phyloP scores from a whole-genome alignment of 352 stramenopile genomes.

The Halophytophthora batemanensis region DNA sequence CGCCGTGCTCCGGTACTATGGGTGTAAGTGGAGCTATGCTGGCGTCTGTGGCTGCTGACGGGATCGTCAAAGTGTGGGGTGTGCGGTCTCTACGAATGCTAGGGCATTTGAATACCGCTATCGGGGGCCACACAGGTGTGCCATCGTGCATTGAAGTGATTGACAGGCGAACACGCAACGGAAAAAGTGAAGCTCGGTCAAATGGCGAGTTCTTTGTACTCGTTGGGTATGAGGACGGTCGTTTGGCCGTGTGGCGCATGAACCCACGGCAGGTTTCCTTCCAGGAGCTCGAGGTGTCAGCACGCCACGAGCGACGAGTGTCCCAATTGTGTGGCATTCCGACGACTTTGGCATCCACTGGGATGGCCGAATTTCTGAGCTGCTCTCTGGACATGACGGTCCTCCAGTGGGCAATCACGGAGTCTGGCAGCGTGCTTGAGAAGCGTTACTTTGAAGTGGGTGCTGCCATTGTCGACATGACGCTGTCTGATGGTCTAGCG shows the following conservation, averaged over 20 bases:
- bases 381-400: constrained; percentile 66
- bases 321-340: constrained; percentile 26
- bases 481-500: constrained; percentile 21
- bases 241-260: constrained; percentile 37
- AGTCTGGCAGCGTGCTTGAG: constrained; percentile 30
- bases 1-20: constrained; percentile 5
- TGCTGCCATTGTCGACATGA: constrained; percentile 42
- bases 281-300: constrained; percentile 20
- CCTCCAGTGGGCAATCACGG: constrained; percentile 46
- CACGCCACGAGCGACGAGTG: constrained; percentile 44
- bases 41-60: constrained; percentile 46
- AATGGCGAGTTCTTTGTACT: constrained; percentile 6
- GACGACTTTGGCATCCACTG: not conserved
- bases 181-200: not conserved
- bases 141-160: constrained; percentile 42
- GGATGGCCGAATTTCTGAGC: constrained; percentile 29
- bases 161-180: not conserved
- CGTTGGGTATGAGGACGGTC: constrained; percentile 60
- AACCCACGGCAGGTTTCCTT: constrained; percentile 16
- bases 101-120: constrained; percentile 36
- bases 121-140: constrained; percentile 20
- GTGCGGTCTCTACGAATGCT: constrained; percentile 33
- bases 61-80: constrained; percentile 64
- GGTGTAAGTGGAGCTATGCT: constrained; percentile 11
- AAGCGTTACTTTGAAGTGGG: constrained; percentile 64